Conservation (phyloP, 495 filamentous ascomycete species). For the Lepidopterella palustris region DNA sequence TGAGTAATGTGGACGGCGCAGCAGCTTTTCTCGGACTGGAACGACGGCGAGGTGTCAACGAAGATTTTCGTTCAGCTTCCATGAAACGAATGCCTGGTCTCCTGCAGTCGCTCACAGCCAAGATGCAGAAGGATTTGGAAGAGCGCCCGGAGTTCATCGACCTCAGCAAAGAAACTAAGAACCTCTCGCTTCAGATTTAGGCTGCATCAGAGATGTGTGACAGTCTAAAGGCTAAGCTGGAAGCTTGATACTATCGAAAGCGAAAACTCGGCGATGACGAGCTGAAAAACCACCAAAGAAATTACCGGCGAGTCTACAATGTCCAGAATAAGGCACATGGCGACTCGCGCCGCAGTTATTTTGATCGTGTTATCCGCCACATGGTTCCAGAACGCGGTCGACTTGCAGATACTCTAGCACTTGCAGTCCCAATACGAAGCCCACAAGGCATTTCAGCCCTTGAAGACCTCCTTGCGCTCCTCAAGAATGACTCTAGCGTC, state of each 20-base stretch:
- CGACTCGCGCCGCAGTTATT: conserved; percentile 16
- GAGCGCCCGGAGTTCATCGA: conserved; percentile 17
- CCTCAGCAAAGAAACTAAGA: conserved; percentile 15
- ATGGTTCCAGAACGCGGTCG: conserved; percentile 21
- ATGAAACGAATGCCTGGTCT: conserved; percentile 24
- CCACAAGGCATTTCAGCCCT: conserved; percentile 15
- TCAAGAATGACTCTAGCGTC: conserved; percentile 5
- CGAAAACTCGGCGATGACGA: conserved; percentile 18
- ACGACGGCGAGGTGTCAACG: background rate
- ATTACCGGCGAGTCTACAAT: conserved; percentile 12
- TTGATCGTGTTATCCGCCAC: conserved; percentile 13
- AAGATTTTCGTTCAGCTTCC: conserved; percentile 23
- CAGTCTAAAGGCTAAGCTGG: background rate
- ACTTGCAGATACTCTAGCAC: conserved; percentile 14
- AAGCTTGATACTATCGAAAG: conserved; percentile 10
- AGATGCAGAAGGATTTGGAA: conserved; percentile 17
- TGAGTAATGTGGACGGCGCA: background rate
- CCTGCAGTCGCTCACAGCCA: conserved; percentile 15
- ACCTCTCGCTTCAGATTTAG: conserved; percentile 8
- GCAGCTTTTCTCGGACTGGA: background rate
- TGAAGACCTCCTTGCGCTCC: background rate
- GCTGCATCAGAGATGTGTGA: background rate
- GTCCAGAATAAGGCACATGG: conserved; percentile 10
- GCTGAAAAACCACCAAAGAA: conserved; percentile 15
- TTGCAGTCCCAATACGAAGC: conserved; percentile 13